phyloP scores from a whole-genome alignment of 805 yeast genomes.

The Hanseniaspora pseudoguilliermondii region DNA sequence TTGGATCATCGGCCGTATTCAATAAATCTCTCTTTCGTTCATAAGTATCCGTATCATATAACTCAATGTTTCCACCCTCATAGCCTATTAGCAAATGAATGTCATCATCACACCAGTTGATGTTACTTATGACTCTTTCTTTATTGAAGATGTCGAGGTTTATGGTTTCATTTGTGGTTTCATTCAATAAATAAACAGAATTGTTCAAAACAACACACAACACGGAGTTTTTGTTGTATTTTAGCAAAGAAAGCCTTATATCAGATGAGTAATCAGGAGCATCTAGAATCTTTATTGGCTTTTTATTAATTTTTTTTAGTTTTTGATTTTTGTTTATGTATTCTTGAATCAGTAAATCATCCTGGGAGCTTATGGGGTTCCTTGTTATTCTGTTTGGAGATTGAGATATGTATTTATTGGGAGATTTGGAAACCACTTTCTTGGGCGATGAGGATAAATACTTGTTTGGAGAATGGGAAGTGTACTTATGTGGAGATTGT shows the following conservation, averaged over 20 bases:
- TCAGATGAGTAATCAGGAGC: slow-evolving; percentile 94
- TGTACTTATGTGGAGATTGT: not conserved
- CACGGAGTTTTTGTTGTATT: slow-evolving; percentile 75
- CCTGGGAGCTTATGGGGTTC: not conserved
- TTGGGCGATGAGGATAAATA: not conserved
- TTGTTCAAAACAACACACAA: slow-evolving; percentile 81
- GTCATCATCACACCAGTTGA: slow-evolving; percentile 87
- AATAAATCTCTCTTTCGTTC: slow-evolving; percentile 67
- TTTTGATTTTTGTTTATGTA: slow-evolving; percentile 27
- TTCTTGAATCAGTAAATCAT: not conserved
- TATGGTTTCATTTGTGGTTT: slow-evolving; percentile 64
- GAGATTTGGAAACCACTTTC: not conserved
- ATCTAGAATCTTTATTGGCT: slow-evolving; percentile 86
- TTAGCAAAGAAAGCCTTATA: slow-evolving; percentile 71
- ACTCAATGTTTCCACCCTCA: slow-evolving; percentile 72
- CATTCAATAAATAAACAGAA: slow-evolving; percentile 86
- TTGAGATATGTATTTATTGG: not conserved
- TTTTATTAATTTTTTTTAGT: slow-evolving; percentile 65
- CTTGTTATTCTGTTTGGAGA: not conserved
- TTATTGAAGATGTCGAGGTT: slow-evolving; percentile 48
- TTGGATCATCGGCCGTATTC: slow-evolving; percentile 54
- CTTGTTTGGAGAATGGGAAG: not conserved
- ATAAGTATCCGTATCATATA: slow-evolving; percentile 81
- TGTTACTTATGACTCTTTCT: slow-evolving; percentile 41
- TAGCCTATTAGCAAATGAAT: slow-evolving; percentile 72